Evolutionary conservation across 148 eudicot species (phyloP), one percentile per base, ranked within the genome.

Genomic region (Linanthus parryae): DNA sequence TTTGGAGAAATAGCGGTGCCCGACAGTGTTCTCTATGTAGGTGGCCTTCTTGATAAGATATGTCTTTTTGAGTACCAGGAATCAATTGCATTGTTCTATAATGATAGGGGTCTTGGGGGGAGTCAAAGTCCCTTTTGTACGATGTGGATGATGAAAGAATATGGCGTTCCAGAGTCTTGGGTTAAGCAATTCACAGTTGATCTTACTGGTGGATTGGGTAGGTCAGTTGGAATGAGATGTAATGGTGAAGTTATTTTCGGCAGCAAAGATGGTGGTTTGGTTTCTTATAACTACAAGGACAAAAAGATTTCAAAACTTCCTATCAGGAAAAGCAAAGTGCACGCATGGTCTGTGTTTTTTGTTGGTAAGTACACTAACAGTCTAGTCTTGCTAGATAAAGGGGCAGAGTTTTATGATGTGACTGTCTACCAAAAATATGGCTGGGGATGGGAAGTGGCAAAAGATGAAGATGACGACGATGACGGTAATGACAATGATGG

Each of bases 101-200:
- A 17, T n/a, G 22, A 24, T 21, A 7, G 13, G 8, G 8, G 7
- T 3, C 0, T 2, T 36, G 5, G 4, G 7, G 3, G n/a, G 3
- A 21, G 8, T 1, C 21, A 8, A 2, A 5, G 5, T 52, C 19
- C 17, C 34, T 20, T 7, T n/a, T n/a, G n/a, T n/a, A n/a, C n/a
- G 8, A 23, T 59, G 26, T 59, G 63, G 63, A 44, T 48, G 34
- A 59, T 59, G 63, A 48, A 47, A 37, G 48, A 59, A 36, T 48
- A 59, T 19, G 54, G 54, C 13, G 49, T 23, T 3, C 7, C 17
- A 1, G 15, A 1, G 15, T 23, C 49, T 10, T 45, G 49, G 44
- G 5, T 8, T 40, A 40, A 40, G 16, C 44, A 40, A 40, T n/a
- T 40, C 19, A n/a, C 8, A n/a, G 14, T 40, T 17, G 20, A 40